Evolutionary conservation across 2,329 filamentous ascomycete genomes (phyloP), one percentile per base, ranked within the genome.

Genomic region (Acarospora socialis): DNA sequence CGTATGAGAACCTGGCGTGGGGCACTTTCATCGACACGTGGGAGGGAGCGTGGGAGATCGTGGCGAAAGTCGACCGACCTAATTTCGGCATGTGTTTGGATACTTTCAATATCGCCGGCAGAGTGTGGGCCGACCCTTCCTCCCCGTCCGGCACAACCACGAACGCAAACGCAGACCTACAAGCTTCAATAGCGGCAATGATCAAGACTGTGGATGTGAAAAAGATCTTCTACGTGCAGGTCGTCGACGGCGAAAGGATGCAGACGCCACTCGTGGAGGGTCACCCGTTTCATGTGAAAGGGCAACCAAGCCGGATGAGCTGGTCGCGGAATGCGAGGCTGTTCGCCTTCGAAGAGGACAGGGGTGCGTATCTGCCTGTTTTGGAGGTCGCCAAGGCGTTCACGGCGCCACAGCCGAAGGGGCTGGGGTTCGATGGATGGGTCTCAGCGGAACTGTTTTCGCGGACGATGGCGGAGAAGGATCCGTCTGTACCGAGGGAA

Each of bases 281-380:
- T 1, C 75, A 81, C 47, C 49, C 58, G 4, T 77, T 69, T 45
- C 67, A 77, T 54, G 57, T 68, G 6, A 50, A 62, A 0, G 63
- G 60, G 4, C 75, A 79, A 51, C 66, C 65, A 10, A 48, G 68
- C 2, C 57, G 75, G 3, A 86, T 87, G 81, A 81, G 68, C 46
- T 87, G 81, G 81, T 81, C 70, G 21, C 58, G 81, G 12, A 84
- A 84, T 48, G 80, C 76, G 40, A 61, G 81, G 12, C 51, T 79
- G 3, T 83, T 79, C 46, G 71, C 77, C 39, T 73, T 79, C 43
- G 58, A 77, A 48, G 54, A 65, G 48, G 55, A 71, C 3, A 53
- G 61, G 2, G 75, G 75, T 0, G 79, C 68, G 0, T 83, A 82
- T 46, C 55, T 86, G 1, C 80, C 80, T 0, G 63, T 77, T 5